Evolutionary conservation across 495 filamentous ascomycete species (phyloP).

Genomic region (Tetracladium marchalianum): DNA sequence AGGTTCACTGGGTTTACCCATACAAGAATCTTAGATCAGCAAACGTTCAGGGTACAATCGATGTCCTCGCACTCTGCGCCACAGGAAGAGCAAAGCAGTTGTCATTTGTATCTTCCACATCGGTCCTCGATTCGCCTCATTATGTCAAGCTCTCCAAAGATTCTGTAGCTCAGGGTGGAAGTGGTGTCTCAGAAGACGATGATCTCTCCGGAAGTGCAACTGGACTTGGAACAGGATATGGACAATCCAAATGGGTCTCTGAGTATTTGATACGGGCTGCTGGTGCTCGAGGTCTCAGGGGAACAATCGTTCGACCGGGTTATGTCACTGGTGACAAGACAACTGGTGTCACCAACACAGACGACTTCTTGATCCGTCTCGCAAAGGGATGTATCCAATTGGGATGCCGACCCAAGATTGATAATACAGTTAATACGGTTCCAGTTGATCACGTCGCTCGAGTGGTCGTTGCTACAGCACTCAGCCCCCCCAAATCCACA

Average conservation of each 20-base stretch:
- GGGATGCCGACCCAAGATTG: constrained; percentile 56
- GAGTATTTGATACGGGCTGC: constrained; percentile 79
- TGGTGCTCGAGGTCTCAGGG: constrained; percentile 63
- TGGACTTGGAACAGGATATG: constrained; percentile 76
- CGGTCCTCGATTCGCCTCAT: constrained; percentile 69
- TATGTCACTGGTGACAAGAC: constrained; percentile 72
- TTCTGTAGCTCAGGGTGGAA: constrained; percentile 36
- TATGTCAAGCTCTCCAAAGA: constrained; percentile 64
- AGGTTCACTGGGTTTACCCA: constrained; percentile 76
- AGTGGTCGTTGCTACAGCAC: constrained; percentile 61
- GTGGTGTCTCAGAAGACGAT: constrained; percentile 51
- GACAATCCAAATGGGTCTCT: constrained; percentile 77
- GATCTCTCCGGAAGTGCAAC: constrained; percentile 53
- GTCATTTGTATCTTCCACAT: constrained; percentile 80
- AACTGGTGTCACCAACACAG: constrained; percentile 68
- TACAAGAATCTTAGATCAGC: constrained; percentile 66
- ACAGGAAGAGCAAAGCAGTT: constrained; percentile 71
- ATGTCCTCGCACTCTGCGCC: constrained; percentile 65
- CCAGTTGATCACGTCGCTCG: constrained; percentile 78
- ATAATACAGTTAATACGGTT: constrained; percentile 85
- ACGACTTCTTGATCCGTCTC: constrained; percentile 89
- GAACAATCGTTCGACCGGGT: constrained; percentile 72
- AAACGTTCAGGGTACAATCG: constrained; percentile 77
- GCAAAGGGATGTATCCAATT: constrained; percentile 85
- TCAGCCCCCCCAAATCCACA: constrained; percentile 21